Percentiles rank a stretch among this genome's conserved stretches.
phyloP scores from a whole-genome alignment of 73 alveolate genomes.

The Stentor coeruleus region DNA sequence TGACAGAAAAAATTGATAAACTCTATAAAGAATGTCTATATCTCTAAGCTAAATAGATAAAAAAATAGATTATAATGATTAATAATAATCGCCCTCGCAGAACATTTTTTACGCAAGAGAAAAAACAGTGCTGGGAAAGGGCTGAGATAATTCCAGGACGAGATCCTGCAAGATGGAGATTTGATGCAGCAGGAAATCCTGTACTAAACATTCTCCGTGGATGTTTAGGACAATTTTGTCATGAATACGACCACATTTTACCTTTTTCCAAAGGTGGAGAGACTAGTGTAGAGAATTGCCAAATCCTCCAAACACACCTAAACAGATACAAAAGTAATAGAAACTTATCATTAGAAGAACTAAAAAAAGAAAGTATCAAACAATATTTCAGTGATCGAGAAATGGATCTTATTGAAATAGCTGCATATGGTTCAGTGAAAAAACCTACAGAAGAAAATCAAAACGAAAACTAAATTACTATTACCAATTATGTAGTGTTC shows the following conservation, averaged over 20 bases:
- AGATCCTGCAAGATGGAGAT: constrained; percentile 95
- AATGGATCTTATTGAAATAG: constrained; percentile 78
- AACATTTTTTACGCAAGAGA: not conserved
- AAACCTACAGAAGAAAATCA: too few species aligned
- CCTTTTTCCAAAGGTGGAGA: constrained; percentile 97
- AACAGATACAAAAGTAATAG: constrained; percentile 81
- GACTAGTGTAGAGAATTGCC: constrained; percentile 82
- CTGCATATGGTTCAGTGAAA: constrained; percentile 72
- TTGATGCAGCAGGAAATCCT: constrained; percentile 93
- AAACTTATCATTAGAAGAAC: constrained; percentile 45
- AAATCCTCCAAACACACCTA: constrained; percentile 85
- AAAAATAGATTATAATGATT: too few species aligned
- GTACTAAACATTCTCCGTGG: constrained; percentile 75
- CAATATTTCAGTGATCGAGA: constrained; percentile 50
- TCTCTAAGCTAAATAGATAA: too few species aligned
- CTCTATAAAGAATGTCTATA: constrained; percentile 18
- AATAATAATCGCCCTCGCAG: not conserved
- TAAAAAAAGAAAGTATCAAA: constrained; percentile 35
- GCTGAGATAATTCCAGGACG: constrained; percentile 75
- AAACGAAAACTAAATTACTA: too few species aligned
- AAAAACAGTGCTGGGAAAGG: constrained; percentile 24
- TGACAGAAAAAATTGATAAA: constrained; percentile 10
- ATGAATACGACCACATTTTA: constrained; percentile 95
- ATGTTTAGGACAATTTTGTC: constrained; percentile 89
- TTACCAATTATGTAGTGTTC: too few species aligned